A percentile compares a stretch with the other conserved stretches of the same genome.
Conservation (phyloP, 2,329 filamentous ascomycete species). For the Alternaria panax region DNA sequence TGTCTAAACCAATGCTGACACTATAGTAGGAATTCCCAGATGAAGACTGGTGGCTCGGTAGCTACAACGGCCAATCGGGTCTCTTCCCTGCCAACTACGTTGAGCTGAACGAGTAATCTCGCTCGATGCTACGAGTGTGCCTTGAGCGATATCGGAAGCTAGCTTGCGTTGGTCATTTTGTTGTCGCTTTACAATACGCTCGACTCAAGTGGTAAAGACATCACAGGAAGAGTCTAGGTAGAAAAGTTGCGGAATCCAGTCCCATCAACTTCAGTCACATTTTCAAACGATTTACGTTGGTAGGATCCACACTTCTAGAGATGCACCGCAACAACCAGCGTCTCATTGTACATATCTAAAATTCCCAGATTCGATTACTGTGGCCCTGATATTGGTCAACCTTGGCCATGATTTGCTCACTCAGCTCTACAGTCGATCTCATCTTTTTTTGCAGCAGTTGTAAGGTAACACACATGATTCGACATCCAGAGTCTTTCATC, state of each 20-base stretch:
- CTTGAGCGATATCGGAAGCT: slow-evolving; percentile 1
- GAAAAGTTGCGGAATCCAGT: background rate
- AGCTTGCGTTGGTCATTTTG: slow-evolving; percentile 1
- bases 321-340: background rate
- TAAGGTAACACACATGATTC: background rate
- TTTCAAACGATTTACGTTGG: background rate
- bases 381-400: background rate
- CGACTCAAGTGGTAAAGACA: background rate
- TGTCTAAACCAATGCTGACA: slow-evolving; percentile 31
- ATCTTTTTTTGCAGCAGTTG: background rate
- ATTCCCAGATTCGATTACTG: background rate
- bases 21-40: slow-evolving; percentile 83
- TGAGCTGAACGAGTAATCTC: slow-evolving; percentile 39
- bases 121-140: background rate
- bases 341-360: background rate
- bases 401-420: background rate
- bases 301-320: background rate
- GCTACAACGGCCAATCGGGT: slow-evolving; percentile 78
- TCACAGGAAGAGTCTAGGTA: slow-evolving; percentile 7
- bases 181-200: slow-evolving; percentile 5
- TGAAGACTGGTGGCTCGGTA: slow-evolving; percentile 98
- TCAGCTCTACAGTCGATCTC: background rate
- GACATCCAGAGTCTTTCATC: background rate
- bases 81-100: slow-evolving; percentile 73
- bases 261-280: slow-evolving; percentile 2